Conservation (phyloP, 2,329 filamentous ascomycete species). For the Byssoonygena ceratinophila region DNA sequence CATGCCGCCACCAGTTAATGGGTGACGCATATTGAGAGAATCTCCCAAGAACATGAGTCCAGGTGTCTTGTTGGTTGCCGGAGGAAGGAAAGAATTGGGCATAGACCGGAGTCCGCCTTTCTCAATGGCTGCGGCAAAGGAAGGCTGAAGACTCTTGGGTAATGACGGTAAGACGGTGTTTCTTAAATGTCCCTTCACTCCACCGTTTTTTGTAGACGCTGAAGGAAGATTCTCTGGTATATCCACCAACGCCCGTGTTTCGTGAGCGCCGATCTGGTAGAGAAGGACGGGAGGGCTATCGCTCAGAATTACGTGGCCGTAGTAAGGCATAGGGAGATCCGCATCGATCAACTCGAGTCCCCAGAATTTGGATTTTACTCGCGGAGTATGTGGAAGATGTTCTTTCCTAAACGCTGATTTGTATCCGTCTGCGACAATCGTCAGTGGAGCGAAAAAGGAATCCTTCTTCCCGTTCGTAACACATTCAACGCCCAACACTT, state of each 20-base stretch:
- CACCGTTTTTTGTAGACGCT: slow-evolving; percentile 63
- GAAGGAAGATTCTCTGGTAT: slow-evolving; percentile 67
- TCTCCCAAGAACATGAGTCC: slow-evolving; percentile 80
- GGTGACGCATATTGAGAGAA: slow-evolving; percentile 99
- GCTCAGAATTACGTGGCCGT: slow-evolving; percentile 81
- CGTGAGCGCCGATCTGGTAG: slow-evolving; percentile 93
- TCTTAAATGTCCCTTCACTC: slow-evolving; percentile 71
- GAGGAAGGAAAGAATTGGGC: slow-evolving; percentile 91
- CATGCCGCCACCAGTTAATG: slow-evolving; percentile 94
- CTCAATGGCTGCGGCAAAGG: slow-evolving; percentile 65
- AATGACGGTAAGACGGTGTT: slow-evolving; percentile 71
- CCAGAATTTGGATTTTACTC: slow-evolving; percentile 80
- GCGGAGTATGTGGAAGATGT: slow-evolving; percentile 55
- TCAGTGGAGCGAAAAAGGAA: slow-evolving; percentile 79
- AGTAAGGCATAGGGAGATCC: slow-evolving; percentile 59
- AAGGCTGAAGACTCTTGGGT: slow-evolving; percentile 59
- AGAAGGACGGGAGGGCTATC: slow-evolving; percentile 69
- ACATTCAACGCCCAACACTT: slow-evolving; percentile 75
- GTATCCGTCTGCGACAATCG: slow-evolving; percentile 86
- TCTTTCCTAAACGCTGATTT: slow-evolving; percentile 81
- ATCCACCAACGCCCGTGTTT: slow-evolving; percentile 83
- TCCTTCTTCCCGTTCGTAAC: slow-evolving; percentile 56
- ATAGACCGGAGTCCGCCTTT: slow-evolving; percentile 73
- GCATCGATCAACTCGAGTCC: slow-evolving; percentile 86
- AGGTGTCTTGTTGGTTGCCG: slow-evolving; percentile 58